Conservation (phyloP, 768 basidiomycete species). For the Tricholoma flavovirens region DNA sequence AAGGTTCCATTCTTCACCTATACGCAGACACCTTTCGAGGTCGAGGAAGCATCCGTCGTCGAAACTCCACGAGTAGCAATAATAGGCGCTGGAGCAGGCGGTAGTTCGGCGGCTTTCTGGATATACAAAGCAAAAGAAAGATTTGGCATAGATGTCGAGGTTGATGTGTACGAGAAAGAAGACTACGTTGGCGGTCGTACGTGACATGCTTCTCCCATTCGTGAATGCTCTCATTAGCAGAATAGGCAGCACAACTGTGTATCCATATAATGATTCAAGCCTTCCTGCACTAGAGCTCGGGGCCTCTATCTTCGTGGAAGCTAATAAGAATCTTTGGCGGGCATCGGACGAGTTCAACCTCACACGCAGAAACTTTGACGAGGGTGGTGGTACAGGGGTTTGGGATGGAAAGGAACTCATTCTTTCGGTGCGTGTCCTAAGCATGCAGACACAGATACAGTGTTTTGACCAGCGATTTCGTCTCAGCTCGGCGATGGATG, state of each 20-base stretch:
- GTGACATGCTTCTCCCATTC: conserved; percentile 26
- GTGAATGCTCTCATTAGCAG: conserved; percentile 2
- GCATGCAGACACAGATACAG: background rate
- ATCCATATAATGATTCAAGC: conserved; percentile 59
- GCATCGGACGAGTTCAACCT: conserved; percentile 81
- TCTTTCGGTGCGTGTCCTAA: conserved; percentile 42
- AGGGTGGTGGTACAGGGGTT: conserved; percentile 55
- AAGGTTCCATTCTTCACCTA: conserved; percentile 49
- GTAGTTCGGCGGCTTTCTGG: conserved; percentile 81
- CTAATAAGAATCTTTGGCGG: conserved; percentile 65
- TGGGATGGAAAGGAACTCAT: conserved; percentile 82
- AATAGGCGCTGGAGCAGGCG: conserved; percentile 87
- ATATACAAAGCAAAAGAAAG: conserved; percentile 73
- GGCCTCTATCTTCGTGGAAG: conserved; percentile 79
- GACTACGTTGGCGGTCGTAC: conserved; percentile 80
- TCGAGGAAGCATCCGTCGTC: conserved; percentile 10
- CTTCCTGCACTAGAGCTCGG: conserved; percentile 75
- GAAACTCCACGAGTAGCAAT: conserved; percentile 64
- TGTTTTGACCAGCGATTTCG: background rate
- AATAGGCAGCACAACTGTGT: conserved; percentile 70
- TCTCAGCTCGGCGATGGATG: conserved; percentile 48
- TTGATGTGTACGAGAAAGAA: conserved; percentile 80
- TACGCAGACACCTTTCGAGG: conserved; percentile 17
- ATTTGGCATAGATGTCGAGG: conserved; percentile 60
- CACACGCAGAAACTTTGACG: conserved; percentile 40